A percentile compares a stretch with the other conserved stretches of the same genome.
Conservation (phyloP, 2,329 filamentous ascomycete species). For the Colletotrichum tamarilloi region DNA sequence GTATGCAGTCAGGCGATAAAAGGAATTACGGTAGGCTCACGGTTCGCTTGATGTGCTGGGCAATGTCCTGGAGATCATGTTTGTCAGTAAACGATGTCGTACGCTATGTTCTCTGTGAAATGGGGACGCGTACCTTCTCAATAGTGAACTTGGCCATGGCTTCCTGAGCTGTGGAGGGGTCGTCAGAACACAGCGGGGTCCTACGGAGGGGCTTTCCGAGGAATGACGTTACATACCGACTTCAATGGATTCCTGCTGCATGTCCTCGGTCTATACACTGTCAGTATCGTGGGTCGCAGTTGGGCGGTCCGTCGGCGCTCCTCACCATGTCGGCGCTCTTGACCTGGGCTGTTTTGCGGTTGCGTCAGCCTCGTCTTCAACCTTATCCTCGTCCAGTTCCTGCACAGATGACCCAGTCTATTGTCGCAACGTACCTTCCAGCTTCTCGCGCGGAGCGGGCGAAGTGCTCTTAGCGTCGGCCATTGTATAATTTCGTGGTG, state of each 20-base stretch:
- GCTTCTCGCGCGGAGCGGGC: conserved; percentile 74
- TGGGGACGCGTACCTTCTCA: conserved; percentile 61
- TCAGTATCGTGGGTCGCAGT: conserved; percentile 43
- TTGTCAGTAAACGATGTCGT: conserved; percentile 22
- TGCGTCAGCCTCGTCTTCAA: conserved; percentile 18
- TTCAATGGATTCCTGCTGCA: conserved; percentile 96
- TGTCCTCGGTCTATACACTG: conserved; percentile 83
- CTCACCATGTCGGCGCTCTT: conserved; percentile 99
- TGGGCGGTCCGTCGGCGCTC: conserved; percentile 21
- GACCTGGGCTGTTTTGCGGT: conserved; percentile 78
- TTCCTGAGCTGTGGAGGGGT: conserved; percentile 62
- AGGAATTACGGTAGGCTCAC: conserved; percentile 58
- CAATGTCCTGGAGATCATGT: conserved; percentile 77
- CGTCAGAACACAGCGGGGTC: conserved; percentile 20
- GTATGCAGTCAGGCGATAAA: not conserved
- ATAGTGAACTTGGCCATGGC: conserved; percentile 73
- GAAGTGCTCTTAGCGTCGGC: conserved; percentile 52
- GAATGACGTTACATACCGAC: conserved; percentile 75
- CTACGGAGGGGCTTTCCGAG: not conserved
- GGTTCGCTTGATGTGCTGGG: conserved; percentile 94
- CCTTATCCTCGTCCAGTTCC: not conserved
- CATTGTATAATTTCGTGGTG: conserved; percentile 42
- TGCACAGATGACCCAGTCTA: conserved; percentile 18
- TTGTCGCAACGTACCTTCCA: conserved; percentile 69
- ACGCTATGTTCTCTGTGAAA: not conserved